Evolutionary conservation across 768 basidiomycete genomes (phyloP).

Genomic region (Tulasnella sp.): DNA sequence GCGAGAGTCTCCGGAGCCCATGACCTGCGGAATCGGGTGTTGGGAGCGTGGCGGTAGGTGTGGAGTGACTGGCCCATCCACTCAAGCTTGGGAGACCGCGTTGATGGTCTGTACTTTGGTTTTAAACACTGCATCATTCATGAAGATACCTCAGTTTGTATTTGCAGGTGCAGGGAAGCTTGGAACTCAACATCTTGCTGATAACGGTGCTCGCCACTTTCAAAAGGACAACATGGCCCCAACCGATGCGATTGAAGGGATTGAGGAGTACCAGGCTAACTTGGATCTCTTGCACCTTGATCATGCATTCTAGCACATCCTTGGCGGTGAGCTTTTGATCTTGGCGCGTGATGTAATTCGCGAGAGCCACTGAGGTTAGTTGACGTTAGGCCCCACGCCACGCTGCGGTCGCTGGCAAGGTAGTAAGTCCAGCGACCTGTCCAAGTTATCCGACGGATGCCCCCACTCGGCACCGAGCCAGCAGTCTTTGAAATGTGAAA

Average conservation of each 20-base stretch:
- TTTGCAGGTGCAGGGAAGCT: background rate
- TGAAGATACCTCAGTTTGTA: background rate
- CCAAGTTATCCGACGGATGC: slow-evolving; percentile 88
- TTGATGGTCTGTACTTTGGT: slow-evolving; percentile 78
- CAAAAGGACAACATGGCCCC: slow-evolving; percentile 91
- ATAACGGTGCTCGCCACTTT: slow-evolving; percentile 92
- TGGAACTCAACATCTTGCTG: slow-evolving; percentile 60
- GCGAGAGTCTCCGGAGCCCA: slow-evolving; percentile 94
- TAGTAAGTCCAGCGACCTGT: no score
- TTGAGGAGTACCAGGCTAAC: slow-evolving; percentile 83
- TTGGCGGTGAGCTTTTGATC: slow-evolving; percentile 65
- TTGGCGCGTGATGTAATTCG: slow-evolving; percentile 78
- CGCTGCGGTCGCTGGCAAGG: no score
- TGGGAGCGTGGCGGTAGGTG: slow-evolving; percentile 93
- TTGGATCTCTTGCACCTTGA: slow-evolving; percentile 96
- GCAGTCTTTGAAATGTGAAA: slow-evolving; percentile 88
- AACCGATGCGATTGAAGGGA: slow-evolving; percentile 87
- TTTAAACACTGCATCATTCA: slow-evolving; percentile 42
- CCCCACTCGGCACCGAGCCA: slow-evolving; percentile 94
- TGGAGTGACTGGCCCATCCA: slow-evolving; percentile 87
- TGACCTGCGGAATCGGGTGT: slow-evolving; percentile 84
- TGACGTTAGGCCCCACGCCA: no score
- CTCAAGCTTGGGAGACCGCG: slow-evolving; percentile 87
- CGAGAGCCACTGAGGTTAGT: slow-evolving; percentile 47
- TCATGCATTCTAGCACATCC: slow-evolving; percentile 83